Evolutionary conservation across 2,329 filamentous ascomycete species (phyloP).

Genomic region (Lasiodiplodia theobromae): DNA sequence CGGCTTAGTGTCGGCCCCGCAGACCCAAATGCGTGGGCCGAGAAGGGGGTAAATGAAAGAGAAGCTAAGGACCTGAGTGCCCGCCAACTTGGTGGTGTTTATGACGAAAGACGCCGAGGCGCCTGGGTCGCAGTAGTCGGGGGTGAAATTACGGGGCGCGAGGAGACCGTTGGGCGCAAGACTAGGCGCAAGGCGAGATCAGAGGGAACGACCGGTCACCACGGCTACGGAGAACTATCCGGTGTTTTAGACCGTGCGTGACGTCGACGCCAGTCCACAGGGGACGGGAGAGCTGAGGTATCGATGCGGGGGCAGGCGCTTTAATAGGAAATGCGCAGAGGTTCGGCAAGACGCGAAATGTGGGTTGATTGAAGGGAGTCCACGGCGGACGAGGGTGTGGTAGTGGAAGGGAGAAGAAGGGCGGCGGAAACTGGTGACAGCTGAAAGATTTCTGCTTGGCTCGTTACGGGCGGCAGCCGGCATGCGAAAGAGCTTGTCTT

Average conservation of each 20-base stretch:
- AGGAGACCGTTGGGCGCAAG: slow-evolving; percentile 5
- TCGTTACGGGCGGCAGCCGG: slow-evolving; percentile 4
- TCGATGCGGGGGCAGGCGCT: slow-evolving; percentile 6
- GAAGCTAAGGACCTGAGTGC: slow-evolving; percentile 73
- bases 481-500: slow-evolving; percentile 18
- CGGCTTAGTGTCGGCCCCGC: slow-evolving; percentile 96
- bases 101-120: slow-evolving; percentile 47
- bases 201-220: slow-evolving; percentile 21
- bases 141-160: background rate
- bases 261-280: slow-evolving; percentile 21
- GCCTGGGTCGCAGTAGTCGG: slow-evolving; percentile 38
- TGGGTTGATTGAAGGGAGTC: background rate
- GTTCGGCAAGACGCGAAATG: background rate
- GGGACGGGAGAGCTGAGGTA: slow-evolving; percentile 6
- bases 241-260: slow-evolving; percentile 25
- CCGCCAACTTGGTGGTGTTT: slow-evolving; percentile 91
- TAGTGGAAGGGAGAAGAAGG: slow-evolving; percentile 2
- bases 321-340: background rate
- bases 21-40: slow-evolving; percentile 92
- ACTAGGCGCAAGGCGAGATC: slow-evolving; percentile 10
- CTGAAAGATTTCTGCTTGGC: slow-evolving; percentile 24
- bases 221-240: slow-evolving; percentile 13
- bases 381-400: slow-evolving; percentile 7
- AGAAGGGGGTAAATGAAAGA: slow-evolving; percentile 87
- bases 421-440: slow-evolving; percentile 6